Base-by-base conservation (phyloP, 140 eudicot species). In the Cichorium intybus region DNA sequence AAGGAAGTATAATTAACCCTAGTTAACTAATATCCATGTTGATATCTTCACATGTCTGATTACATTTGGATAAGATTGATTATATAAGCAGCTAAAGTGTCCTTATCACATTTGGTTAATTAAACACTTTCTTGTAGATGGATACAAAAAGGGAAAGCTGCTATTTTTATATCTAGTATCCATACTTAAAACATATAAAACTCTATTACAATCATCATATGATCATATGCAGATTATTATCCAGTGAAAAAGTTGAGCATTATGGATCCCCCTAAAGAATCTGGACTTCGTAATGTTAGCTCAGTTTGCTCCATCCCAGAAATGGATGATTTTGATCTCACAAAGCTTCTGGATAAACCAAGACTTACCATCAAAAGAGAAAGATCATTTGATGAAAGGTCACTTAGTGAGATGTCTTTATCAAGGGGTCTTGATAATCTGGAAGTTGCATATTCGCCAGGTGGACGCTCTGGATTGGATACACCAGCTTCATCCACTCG, bases 401-500 rank as follows among this genome's bases (percentile, higher is more conserved):
- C 97, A 10, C 85, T 90, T 23, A 84, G 95, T 56, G 97, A 90
- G 86, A 63, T 90, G 80, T 86, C 97, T 6, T 54, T 90, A 48
- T 21, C 80, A 53, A 84, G 87, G 77, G 95, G 82, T 12, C 77
- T 81, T 16, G 95, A 90, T 6, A 61, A 77, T 64, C 61, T 79
- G 73, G 97, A 87, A 9, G 56, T 73, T 26, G 51, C 75, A 10
- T 85, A 88, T 72, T 89, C 97, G 1, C 95, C 97, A 31, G 95
- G 86, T 51, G 98, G 96, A 61, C 79, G 96, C 51, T 92, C 98
- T 10, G 98, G 79, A 35, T 67, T 77, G 0, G 89, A 85, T 65
- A 85, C 96, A 29, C 98, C 98, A 7, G 96, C 86, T 77, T 92
- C 98, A 12, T 92, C 95, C 3, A 61, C 96, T 10, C 77, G 90